Conservation (phyloP, 257 asterid genomes). For the Solanum chaucha region DNA sequence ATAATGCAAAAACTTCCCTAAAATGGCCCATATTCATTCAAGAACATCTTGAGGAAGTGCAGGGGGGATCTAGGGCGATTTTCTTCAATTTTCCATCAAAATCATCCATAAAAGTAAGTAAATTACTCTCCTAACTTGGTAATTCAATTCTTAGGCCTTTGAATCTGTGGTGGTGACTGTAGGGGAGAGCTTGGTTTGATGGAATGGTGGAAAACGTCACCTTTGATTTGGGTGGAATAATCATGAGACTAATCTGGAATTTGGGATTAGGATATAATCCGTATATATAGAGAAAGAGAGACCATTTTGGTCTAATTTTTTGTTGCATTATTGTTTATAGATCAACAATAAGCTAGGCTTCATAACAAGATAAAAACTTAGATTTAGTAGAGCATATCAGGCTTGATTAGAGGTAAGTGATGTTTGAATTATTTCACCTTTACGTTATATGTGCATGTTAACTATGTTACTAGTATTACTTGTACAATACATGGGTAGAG, state of each 20-base stretch:
- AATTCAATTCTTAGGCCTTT: neutral
- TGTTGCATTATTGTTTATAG: neutral
- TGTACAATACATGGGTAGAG: neutral
- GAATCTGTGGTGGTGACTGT: neutral
- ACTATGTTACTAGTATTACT: too few relatives aligned
- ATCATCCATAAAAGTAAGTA: neutral
- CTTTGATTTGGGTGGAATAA: too few relatives aligned
- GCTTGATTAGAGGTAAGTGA: neutral
- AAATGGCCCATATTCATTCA: neutral
- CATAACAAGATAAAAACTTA: neutral
- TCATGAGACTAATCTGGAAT: too few relatives aligned
- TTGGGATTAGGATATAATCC: too few relatives aligned
- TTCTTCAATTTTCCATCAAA: neutral
- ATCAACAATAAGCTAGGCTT: neutral
- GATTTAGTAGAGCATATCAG: neutral
- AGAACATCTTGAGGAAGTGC: neutral
- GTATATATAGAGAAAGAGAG: too few relatives aligned
- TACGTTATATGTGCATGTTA: neutral
- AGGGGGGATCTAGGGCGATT: neutral
- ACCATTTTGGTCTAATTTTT: neutral
- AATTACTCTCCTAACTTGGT: neutral
- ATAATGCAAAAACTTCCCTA: too few relatives aligned
- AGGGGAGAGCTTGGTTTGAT: neutral
- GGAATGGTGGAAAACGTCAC: neutral
- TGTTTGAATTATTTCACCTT: neutral